phyloP scores from a whole-genome alignment of 805 yeast species.

The Schwanniomyces polymorphus region DNA sequence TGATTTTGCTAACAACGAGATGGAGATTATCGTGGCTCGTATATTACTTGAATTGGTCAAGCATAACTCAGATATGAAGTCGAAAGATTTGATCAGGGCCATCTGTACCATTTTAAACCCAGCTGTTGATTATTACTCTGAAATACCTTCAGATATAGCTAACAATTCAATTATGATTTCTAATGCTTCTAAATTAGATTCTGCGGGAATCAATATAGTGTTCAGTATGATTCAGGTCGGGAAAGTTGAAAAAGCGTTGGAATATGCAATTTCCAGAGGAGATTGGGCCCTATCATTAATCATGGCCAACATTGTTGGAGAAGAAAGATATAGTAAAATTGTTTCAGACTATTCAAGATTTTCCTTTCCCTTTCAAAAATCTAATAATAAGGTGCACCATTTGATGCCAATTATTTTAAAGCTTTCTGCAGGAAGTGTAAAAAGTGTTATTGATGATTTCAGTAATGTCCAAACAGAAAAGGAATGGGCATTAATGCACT shows the following conservation, averaged over 20 bases:
- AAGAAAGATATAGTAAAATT: constrained; percentile 56
- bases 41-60: constrained; percentile 26
- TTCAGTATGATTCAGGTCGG: constrained; percentile 56
- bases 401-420: constrained; percentile 60
- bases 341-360: constrained; percentile 58
- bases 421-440: constrained; percentile 61
- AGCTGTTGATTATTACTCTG: constrained; percentile 27
- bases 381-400: constrained; percentile 39
- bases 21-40: constrained; percentile 31
- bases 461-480: constrained; percentile 39
- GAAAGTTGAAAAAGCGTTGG: constrained; percentile 63
- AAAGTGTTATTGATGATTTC: constrained; percentile 52
- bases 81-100: constrained; percentile 25
- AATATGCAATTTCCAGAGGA: constrained; percentile 56
- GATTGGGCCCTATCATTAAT: constrained; percentile 80
- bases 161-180: constrained; percentile 18
- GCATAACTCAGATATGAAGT: constrained; percentile 29
- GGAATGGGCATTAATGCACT: constrained; percentile 51
- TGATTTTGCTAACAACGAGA: constrained; percentile 8
- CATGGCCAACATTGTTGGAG: constrained; percentile 65
- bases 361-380: constrained; percentile 40
- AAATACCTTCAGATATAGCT: constrained; percentile 7
- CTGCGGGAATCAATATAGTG: constrained; percentile 30
- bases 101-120: constrained; percentile 46
- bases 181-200: constrained; percentile 44